Evolutionary conservation across 2,329 filamentous ascomycete species (phyloP), one percentile per base, ranked within the genome.

Genomic region (Exophiala spinifera): DNA sequence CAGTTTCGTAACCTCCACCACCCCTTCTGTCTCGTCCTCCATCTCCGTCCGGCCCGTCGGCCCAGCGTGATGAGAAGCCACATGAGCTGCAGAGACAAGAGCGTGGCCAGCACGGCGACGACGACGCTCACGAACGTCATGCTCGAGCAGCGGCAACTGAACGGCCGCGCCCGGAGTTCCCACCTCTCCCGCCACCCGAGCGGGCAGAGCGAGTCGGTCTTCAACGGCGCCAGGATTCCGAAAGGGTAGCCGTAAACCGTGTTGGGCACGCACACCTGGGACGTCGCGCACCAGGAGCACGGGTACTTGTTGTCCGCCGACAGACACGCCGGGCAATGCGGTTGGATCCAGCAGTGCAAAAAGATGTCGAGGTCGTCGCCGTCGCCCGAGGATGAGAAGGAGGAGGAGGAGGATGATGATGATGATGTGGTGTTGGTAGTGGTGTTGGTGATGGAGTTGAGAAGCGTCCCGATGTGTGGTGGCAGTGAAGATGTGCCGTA

Each of bases 31-130:
- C 66, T 11, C 60, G 6, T 36, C 62, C 14, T 55, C 61, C 40
- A 49, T 51, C 39, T 51, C 51, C 54, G 46, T 20, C 31, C 39
- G 13, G 25, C 44, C 56, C 52, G 59, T 25, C 51, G 62, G 43
- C 81, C 84, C 66, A 91, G 86, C 52, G 86, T 83, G 45, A 91
- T 79, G 67, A 89, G 89, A 71, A 91, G 87, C 74, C 85, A 91
- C 19, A 91, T 86, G 10, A 90, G 70, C 0, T 83, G 60, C 0
- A 82, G 80, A 0, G 80, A 85, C 0, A 80, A 73, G 19, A 88
- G 72, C 11, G 68, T 71, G 5, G 63, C 60, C 3, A 69, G 6
- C 15, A 74, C 63, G 11, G 70, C 61, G 13, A 67, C 64, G 1
- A 68, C 37, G 11, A 66, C 64, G 15, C 70, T 70, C 15, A 75